phyloP scores from a whole-genome alignment of 75 land plant species.

The Larix kaempferi region DNA sequence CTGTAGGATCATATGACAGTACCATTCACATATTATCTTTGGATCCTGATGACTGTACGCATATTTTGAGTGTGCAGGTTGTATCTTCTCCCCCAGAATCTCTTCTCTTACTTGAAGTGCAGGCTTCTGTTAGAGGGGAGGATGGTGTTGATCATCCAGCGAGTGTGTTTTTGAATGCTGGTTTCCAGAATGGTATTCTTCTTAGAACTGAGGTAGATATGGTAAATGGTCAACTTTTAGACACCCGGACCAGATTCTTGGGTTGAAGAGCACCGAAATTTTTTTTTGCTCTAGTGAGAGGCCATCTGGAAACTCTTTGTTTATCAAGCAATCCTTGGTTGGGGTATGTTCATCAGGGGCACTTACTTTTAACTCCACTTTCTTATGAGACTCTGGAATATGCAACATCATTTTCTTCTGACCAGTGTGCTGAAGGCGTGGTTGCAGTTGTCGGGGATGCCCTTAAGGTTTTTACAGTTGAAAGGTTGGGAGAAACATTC shows the following conservation, averaged over 20 bases:
- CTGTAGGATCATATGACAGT: conserved; percentile 97
- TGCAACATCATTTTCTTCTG: conserved; percentile 96
- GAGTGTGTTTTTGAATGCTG: conserved; percentile 96
- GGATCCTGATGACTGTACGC: conserved; percentile 99
- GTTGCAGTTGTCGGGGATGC: conserved; percentile 97
- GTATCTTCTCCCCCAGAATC: conserved; percentile 95
- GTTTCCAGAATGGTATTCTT: conserved; percentile 89
- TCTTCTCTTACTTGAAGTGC: conserved; percentile 94
- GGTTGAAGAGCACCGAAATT: conserved; percentile 93
- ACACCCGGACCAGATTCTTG: conserved; percentile 94
- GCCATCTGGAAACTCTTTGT: conserved; percentile 84
- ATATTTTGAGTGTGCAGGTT: conserved; percentile 87
- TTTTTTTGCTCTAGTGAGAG: conserved; percentile 75
- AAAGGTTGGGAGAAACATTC: conserved; percentile 97
- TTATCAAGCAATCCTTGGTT: conserved; percentile 98
- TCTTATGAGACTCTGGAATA: conserved; percentile 96
- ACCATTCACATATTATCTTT: conserved; percentile 86
- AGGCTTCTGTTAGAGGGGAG: conserved; percentile 91
- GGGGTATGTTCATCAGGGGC: conserved; percentile 96
- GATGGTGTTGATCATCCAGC: conserved; percentile 99
- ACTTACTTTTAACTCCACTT: conserved; percentile 87
- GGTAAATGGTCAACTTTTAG: conserved; percentile 98
- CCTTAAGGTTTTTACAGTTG: conserved; percentile 86
- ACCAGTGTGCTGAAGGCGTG: conserved; percentile 98
- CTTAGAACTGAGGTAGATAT: conserved; percentile 97